Conservation (phyloP, 1,139 yeast genomes). For the Blastobotrys aristatus region DNA sequence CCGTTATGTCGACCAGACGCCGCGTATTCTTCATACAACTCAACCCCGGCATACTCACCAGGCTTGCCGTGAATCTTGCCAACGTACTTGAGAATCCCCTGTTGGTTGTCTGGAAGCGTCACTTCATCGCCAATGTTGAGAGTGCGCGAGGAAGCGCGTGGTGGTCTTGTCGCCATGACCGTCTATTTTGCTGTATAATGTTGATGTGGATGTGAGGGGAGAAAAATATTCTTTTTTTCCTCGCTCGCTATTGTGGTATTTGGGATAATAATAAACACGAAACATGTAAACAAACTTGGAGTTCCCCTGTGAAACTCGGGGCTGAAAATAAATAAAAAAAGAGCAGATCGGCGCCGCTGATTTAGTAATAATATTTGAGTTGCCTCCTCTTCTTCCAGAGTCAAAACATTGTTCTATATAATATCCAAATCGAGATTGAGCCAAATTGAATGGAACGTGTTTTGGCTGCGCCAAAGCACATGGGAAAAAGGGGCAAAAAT, state of each 20-base stretch:
- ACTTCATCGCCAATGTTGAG: slow-evolving; percentile 38
- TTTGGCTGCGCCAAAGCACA: too few relatives aligned
- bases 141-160: neutral
- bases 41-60: slow-evolving; percentile 88
- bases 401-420: too few relatives aligned
- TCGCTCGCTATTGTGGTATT: neutral
- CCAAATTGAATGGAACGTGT: too few relatives aligned
- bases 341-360: too few relatives aligned
- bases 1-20: slow-evolving; percentile 79
- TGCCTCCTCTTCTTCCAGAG: too few relatives aligned
- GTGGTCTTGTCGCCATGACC: neutral
- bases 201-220: neutral
- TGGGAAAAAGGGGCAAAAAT: too few relatives aligned
- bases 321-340: too few relatives aligned
- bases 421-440: too few relatives aligned
- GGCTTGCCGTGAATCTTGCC: slow-evolving; percentile 71
- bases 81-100: slow-evolving; percentile 62
- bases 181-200: neutral
- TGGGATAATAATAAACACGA: neutral
- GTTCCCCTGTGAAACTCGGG: too few relatives aligned
- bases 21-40: slow-evolving; percentile 60
- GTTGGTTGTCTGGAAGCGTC: slow-evolving; percentile 38
- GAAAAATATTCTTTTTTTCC: too few relatives aligned
- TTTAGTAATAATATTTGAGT: too few relatives aligned
- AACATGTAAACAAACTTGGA: neutral